A percentile compares a stretch with the other conserved stretches of the same genome.
These are phyloP conservation scores for Rhodotorula sp. DNA, from an alignment of 1,284 basidiomycete genomes.

Conservation along the genomic window DNA sequence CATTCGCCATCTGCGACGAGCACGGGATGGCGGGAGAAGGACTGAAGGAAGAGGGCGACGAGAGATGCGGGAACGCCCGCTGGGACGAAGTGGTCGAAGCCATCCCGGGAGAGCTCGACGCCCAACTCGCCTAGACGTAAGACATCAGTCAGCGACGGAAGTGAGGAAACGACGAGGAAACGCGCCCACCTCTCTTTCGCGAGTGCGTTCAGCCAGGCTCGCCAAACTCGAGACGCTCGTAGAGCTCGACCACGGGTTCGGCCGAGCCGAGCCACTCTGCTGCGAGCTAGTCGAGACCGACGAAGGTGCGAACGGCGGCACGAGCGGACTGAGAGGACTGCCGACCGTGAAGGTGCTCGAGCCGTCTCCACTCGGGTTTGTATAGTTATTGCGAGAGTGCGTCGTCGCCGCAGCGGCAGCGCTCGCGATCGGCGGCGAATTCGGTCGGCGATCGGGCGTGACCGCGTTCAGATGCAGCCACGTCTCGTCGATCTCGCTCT, in stretches of 20 bases:
- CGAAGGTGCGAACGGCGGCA: constrained; percentile 43
- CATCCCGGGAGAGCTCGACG: not conserved
- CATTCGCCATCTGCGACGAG: not conserved
- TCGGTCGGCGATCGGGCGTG: not conserved
- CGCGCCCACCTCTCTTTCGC: constrained; percentile 9
- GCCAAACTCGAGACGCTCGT: not conserved
- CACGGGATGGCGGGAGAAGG: not conserved
- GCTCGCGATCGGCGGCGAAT: constrained; percentile 11
- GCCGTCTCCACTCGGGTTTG: too few species aligned
- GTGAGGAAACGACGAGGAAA: not conserved
- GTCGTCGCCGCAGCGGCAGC: not conserved
- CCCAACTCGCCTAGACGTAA: constrained; percentile 11
- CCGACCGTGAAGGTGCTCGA: not conserved
- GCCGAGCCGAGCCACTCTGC: not conserved
- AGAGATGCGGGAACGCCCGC: not conserved
- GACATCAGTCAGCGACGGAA: not conserved
- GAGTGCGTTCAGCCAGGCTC: not conserved
- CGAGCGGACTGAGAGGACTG: constrained; percentile 41
- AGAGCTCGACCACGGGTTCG: constrained; percentile 1
- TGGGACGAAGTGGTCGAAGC: not conserved
- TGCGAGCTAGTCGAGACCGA: not conserved
- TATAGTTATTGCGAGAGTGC: not conserved
- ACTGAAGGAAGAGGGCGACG: not conserved
- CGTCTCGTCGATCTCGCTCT: not conserved
- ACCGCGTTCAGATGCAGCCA: constrained; percentile 3